Base-by-base conservation (phyloP, 345 rosid genomes). In the Hirschfeldia incana region DNA sequence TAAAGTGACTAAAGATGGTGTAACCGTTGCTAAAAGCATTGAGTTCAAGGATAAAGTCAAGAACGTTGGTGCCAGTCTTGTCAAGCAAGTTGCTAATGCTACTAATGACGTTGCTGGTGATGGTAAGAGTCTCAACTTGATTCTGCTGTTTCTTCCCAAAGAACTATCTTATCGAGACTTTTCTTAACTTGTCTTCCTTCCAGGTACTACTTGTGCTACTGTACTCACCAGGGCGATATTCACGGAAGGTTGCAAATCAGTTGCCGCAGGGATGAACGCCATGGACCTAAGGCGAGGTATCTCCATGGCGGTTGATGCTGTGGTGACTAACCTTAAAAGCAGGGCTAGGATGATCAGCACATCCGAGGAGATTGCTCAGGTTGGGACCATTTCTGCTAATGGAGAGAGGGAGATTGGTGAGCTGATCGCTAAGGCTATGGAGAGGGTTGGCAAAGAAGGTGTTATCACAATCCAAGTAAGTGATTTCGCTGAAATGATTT, bases 251-350 rank as follows among this genome's bases (percentile, higher is more conserved):
- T 94, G 98, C 88, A 94, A 94, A 84, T 92, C 98, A 5, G 98
- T 94, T 77, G 98, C 98, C 4, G 98, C 97, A 4, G 98, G 98
- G n/a, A 90, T 94, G 98, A 94, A 92, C 78, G 92, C 98, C 1
- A 94, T 94, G 98, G 98, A 92, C 81, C 82, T 92, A 27, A 84
- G 98, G 67, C 90, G 98, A 26, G 98, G 98, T 72, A 94, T 94
- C 0, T 30, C 39, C 59, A 74, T 92, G 98, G 97, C 98, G 27
- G 98, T 94, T 76, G 98, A 94, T 84, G 33, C 90, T 39, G 98
- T 94, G 33, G 97, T 94, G 16, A 86, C 97, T 3, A 85, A 86
- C 84, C 81, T 94, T 83, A 94, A 94, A 76, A 91, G 98, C 84
- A 81, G 90, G 73, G 94, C 98, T 6, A 77, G 91, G 44, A 94